Percentiles rank a stretch among this genome's conserved stretches.
phyloP scores from a whole-genome alignment of 2,329 filamentous ascomycete species.

The Lecanicillium sp. region DNA sequence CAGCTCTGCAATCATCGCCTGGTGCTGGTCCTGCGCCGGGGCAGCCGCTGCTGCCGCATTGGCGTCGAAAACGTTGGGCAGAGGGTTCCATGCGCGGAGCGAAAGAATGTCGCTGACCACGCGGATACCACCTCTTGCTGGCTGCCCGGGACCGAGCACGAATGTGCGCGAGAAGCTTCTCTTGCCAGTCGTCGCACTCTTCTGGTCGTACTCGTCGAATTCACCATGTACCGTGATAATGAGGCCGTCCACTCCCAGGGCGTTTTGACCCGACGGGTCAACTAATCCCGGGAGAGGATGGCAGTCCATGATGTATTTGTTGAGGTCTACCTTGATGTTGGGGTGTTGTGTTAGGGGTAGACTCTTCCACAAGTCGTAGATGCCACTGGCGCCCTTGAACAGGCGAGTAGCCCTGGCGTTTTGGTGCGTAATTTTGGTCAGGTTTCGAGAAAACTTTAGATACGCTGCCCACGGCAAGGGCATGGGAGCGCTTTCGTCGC shows the following conservation, averaged over 20 bases:
- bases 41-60: slow-evolving; percentile 20
- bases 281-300: slow-evolving; percentile 65
- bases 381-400: slow-evolving; percentile 57
- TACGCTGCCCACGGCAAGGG: slow-evolving; percentile 65
- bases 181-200: slow-evolving; percentile 51
- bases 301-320: slow-evolving; percentile 79
- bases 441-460: slow-evolving; percentile 71
- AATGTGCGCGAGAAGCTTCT: slow-evolving; percentile 81
- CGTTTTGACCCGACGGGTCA: slow-evolving; percentile 60
- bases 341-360: slow-evolving; percentile 73
- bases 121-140: slow-evolving; percentile 57
- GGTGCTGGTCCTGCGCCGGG: slow-evolving; percentile 42
- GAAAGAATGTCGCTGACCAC: slow-evolving; percentile 76
- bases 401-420: slow-evolving; percentile 58
- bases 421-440: slow-evolving; percentile 59
- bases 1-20: slow-evolving; percentile 69
- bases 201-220: slow-evolving; percentile 66
- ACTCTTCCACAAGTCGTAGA: slow-evolving; percentile 61
- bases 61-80: slow-evolving; percentile 38
- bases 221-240: slow-evolving; percentile 76
- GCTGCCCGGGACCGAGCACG: slow-evolving; percentile 67
- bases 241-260: slow-evolving; percentile 67
- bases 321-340: slow-evolving; percentile 56
- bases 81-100: slow-evolving; percentile 57
- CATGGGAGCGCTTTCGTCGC: slow-evolving; percentile 35